A percentile compares a stretch with the other conserved stretches of the same genome.
phyloP scores from a whole-genome alignment of 2,329 filamentous ascomycete genomes.

The Aspergillus latus region DNA sequence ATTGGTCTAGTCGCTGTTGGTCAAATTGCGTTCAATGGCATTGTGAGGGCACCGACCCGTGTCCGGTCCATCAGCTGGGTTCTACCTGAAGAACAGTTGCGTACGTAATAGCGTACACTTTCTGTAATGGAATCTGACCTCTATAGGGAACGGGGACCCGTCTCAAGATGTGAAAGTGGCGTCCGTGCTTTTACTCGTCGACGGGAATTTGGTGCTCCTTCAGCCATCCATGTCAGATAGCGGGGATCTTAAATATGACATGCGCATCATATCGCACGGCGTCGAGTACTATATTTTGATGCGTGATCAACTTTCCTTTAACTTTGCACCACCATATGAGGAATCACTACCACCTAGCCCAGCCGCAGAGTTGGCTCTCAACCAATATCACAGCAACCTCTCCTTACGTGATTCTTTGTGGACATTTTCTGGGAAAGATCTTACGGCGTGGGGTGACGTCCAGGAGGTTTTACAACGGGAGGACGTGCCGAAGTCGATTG shows the following conservation, averaged over 20 bases:
- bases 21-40: conserved; percentile 95
- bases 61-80: conserved; percentile 96
- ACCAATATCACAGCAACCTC: conserved; percentile 48
- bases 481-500: conserved; percentile 72
- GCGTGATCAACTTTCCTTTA: conserved; percentile 70
- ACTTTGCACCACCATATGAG: conserved; percentile 49
- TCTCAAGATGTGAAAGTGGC: conserved; percentile 93
- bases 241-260: conserved; percentile 91
- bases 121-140: conserved; percentile 15
- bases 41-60: conserved; percentile 87
- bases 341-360: conserved; percentile 52
- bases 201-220: conserved; percentile 90
- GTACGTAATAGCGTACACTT: conserved; percentile 44
- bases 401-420: conserved; percentile 83
- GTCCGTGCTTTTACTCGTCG: conserved; percentile 92
- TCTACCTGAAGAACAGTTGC: conserved; percentile 81
- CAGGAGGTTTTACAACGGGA: conserved; percentile 76
- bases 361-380: conserved; percentile 47
- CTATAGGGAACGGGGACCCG: conserved; percentile 75
- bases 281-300: conserved; percentile 94
- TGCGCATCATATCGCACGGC: conserved; percentile 93
- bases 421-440: conserved; percentile 85
- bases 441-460: conserved; percentile 87
- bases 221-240: conserved; percentile 81
- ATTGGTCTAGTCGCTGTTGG: conserved; percentile 88